Conservation (phyloP, 192 early-diverging fungal species). For the Coemansia sp. region DNA sequence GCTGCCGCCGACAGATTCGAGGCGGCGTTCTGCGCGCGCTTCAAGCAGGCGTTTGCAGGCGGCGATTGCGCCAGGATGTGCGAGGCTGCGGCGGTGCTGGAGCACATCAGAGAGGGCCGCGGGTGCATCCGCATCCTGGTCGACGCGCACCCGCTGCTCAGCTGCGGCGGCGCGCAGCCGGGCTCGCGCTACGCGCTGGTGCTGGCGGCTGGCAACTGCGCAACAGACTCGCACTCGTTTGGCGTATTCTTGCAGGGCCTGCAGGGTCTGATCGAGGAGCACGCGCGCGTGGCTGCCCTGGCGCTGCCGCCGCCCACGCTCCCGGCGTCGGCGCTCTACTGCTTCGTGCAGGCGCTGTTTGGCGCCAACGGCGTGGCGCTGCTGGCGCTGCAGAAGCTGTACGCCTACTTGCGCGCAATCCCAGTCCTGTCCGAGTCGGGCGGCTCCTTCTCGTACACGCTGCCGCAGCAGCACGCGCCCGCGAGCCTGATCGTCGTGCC, state of each 20-base stretch:
- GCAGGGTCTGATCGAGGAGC: conserved; percentile 28
- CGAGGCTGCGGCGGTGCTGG: conserved; percentile 20
- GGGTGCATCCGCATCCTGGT: conserved; percentile 36
- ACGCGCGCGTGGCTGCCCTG: conserved; percentile 20
- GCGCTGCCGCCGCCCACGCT: conserved; percentile 24
- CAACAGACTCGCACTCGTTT: conserved; percentile 30
- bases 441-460: not conserved
- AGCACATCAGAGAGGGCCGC: conserved; percentile 36
- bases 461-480: conserved; percentile 1
- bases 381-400: conserved; percentile 25
- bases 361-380: conserved; percentile 15
- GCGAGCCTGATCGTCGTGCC: conserved; percentile 16
- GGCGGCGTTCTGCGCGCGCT: conserved; percentile 17
- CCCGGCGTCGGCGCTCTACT: conserved; percentile 20
- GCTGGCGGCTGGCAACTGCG: not conserved
- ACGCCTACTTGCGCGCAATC: conserved; percentile 23
- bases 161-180: not conserved
- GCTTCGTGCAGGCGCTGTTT: conserved; percentile 41
- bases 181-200: conserved; percentile 5
- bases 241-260: conserved; percentile 25
- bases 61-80: conserved; percentile 29
- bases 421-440: conserved; percentile 18
- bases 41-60: conserved; percentile 15
- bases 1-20: conserved; percentile 31
- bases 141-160: conserved; percentile 39